These are phyloP conservation scores for Amborella trichopoda DNA, from an alignment of 164 flowering plant species.

Conservation along the genomic window DNA sequence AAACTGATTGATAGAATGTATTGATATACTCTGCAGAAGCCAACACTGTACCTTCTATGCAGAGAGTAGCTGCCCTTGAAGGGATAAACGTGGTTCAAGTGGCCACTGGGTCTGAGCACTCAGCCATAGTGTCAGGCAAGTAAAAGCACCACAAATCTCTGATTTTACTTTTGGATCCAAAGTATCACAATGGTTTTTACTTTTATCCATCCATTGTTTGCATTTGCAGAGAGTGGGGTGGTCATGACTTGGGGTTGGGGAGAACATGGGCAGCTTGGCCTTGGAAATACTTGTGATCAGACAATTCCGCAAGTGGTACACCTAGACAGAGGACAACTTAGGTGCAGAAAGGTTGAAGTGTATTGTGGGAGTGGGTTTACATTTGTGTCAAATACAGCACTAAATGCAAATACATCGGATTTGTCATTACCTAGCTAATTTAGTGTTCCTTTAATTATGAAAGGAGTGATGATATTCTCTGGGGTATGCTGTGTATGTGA, in stretches of 20 bases:
- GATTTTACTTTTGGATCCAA: not conserved
- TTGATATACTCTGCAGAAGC: too few relatives aligned
- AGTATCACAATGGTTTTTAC: not conserved
- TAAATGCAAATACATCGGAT: too few relatives aligned
- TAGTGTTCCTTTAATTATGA: too few relatives aligned
- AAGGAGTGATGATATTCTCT: too few relatives aligned
- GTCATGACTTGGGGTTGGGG: slow-evolving; percentile 95
- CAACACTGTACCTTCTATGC: slow-evolving; percentile 9
- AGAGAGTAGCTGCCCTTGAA: slow-evolving; percentile 25
- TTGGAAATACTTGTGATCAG: slow-evolving; percentile 50
- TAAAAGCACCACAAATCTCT: too few relatives aligned
- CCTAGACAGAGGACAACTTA: slow-evolving; percentile 8
- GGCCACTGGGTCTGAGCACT: slow-evolving; percentile 93
- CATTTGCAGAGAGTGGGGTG: slow-evolving; percentile 42
- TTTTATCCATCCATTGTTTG: not conserved
- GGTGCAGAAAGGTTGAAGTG: slow-evolving; percentile 12
- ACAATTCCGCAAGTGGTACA: slow-evolving; percentile 38
- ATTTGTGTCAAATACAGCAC: too few relatives aligned
- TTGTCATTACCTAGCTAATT: too few relatives aligned
- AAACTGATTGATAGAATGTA: too few relatives aligned
- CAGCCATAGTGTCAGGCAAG: slow-evolving; percentile 63
- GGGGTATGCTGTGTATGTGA: too few relatives aligned
- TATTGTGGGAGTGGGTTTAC: slow-evolving; percentile 93
- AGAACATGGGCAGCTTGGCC: slow-evolving; percentile 94
- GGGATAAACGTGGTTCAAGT: slow-evolving; percentile 33